These are phyloP conservation scores for Candida ovalis DNA, from an alignment of 805 yeast genomes.

Conservation along the genomic window DNA sequence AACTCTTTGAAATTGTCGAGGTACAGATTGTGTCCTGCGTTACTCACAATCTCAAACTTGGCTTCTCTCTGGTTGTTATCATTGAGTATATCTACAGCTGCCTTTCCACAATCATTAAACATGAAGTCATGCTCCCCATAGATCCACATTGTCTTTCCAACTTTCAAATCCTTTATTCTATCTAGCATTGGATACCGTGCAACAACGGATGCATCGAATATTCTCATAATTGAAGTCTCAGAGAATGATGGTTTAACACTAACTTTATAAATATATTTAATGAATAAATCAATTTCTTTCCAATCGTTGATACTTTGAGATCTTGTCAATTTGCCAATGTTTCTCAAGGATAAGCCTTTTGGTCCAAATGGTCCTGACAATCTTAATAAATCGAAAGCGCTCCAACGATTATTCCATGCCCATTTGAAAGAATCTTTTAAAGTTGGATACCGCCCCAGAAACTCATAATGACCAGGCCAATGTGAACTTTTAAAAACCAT, in stretches of 20 bases:
- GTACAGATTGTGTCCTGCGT: conserved; percentile 75
- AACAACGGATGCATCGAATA: conserved; percentile 54
- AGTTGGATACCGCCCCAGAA: conserved; percentile 45
- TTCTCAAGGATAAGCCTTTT: conserved; percentile 22
- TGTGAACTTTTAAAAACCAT: conserved; percentile 33
- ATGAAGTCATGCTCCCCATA: conserved; percentile 78
- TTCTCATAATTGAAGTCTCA: conserved; percentile 39
- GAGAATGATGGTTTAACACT: conserved; percentile 30
- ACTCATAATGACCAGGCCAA: conserved; percentile 42
- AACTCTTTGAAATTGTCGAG: conserved; percentile 59
- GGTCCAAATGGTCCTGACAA: conserved; percentile 38
- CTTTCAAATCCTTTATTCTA: conserved; percentile 38
- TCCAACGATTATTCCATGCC: conserved; percentile 42
- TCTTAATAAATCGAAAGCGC: conserved; percentile 46
- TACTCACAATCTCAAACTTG: conserved; percentile 40
- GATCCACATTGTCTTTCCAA: conserved; percentile 37
- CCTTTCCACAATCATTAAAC: conserved; percentile 59
- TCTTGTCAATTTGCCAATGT: conserved; percentile 28
- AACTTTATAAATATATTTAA: conserved; percentile 32
- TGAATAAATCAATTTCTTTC: conserved; percentile 28
- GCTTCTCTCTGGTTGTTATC: conserved; percentile 9
- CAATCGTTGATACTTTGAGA: conserved; percentile 20
- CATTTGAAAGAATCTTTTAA: conserved; percentile 31
- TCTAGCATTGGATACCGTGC: conserved; percentile 67
- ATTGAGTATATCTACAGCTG: conserved; percentile 32